Evolutionary conservation across 1,284 basidiomycete genomes (phyloP), one percentile per base, ranked within the genome.

Genomic region (Coriolopsis trogii): DNA sequence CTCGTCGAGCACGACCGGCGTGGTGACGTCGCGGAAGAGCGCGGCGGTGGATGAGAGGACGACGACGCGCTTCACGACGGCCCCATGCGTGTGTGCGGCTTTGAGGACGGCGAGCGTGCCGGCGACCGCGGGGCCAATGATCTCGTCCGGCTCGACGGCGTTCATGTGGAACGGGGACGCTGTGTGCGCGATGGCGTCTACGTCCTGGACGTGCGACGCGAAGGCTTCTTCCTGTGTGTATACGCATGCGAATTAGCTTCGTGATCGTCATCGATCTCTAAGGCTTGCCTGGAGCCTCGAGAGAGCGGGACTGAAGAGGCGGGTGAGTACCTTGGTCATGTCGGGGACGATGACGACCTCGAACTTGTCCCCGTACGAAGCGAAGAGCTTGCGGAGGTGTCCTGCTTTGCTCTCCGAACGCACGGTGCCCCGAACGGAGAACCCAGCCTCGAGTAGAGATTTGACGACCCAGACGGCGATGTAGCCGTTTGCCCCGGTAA

Each of bases 1-100:
- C 55, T 81, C 79, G 31, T 67, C 71, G 58, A 73, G 76, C 37
- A 37, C 53, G 50, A 45, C 29, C 49, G 61, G 44, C 13, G 38
- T 37, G 9, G 23, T 15, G 23, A 40, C 37, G 3, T 67, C 58
- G 50, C 72, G 68, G 33, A 79, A 56, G 51, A 86, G 67, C 3
- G 82, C 69, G 0, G 78, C 82, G 42, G 73, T 76, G 0, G 87
- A 81, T 20, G 74, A 75, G 2, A 86, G 87, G 49, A 91, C 69
- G 43, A 93, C 82, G 36, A 93, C 73, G 2, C 89, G 81, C 65
- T 83, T 78, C 49, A 90, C 73, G 18, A 66, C 58, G 20, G 75
- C 62, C 53, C 76, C 75, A 51, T 63, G 53, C 28, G 56, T 36
- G 36, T 54, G 58, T 3, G 62, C 66, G 37, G 59, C 59, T 30